These are phyloP conservation scores for Penicillium sp. DNA, from an alignment of 2,329 filamentous ascomycete genomes.

Conservation along the genomic window DNA sequence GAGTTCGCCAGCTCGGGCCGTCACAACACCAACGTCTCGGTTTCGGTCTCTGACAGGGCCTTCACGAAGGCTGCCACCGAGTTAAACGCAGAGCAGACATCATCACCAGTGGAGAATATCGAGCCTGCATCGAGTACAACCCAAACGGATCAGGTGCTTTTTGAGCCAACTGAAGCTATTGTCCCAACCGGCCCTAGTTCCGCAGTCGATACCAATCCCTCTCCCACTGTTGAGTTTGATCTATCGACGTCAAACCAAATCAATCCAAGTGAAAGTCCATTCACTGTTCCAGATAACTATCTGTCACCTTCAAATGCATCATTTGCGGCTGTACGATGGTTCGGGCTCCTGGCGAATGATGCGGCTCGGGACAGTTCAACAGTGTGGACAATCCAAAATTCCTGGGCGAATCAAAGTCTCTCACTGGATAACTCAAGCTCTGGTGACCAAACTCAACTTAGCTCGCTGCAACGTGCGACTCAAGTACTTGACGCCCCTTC, in stretches of 20 bases:
- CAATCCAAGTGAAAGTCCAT: not conserved
- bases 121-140: not conserved
- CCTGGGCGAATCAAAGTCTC: constrained; percentile 5
- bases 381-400: not conserved
- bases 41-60: not conserved
- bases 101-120: not conserved
- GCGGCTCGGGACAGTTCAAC: constrained; percentile 16
- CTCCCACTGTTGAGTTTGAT: not conserved
- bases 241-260: not conserved
- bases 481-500: constrained; percentile 17
- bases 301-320: constrained; percentile 14
- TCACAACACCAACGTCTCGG: not conserved
- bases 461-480: constrained; percentile 21
- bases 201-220: not conserved
- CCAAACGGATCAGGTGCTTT: not conserved
- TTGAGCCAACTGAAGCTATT: not conserved
- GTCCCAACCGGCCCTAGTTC: not conserved
- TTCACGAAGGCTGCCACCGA: not conserved
- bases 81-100: not conserved
- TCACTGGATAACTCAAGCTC: constrained; percentile 13
- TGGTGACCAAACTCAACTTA: constrained; percentile 1
- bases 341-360: constrained; percentile 28
- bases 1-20: constrained; percentile 10
- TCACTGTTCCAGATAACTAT: not conserved
- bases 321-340: constrained; percentile 24